Evolutionary conservation across 768 basidiomycete species (phyloP).

Genomic region (Ramaria sp.): DNA sequence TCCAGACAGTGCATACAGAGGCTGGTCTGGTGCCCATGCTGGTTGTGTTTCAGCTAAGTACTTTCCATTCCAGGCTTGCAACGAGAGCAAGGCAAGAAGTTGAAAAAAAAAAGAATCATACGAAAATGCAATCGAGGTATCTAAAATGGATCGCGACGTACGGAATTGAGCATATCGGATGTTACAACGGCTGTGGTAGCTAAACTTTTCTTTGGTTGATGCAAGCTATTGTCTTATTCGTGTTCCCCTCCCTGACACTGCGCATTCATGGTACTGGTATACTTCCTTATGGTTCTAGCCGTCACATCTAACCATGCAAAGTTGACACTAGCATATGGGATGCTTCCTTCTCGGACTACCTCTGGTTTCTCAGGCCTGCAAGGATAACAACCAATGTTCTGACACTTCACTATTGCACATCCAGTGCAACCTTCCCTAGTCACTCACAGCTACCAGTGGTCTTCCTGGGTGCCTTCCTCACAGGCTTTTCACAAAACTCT

Average conservation of each 20-base stretch:
- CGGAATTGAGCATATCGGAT: too few species aligned
- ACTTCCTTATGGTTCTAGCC: conserved; percentile 2
- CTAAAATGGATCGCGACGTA: too few species aligned
- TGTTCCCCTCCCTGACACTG: not conserved
- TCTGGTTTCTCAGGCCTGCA: conserved; percentile 5
- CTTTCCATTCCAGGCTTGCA: not conserved
- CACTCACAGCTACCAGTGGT: not conserved
- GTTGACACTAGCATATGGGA: conserved; percentile 2
- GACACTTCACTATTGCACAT: not conserved
- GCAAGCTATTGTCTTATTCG: conserved; percentile 9
- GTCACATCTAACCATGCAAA: conserved; percentile 1
- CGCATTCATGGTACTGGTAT: conserved; percentile 1
- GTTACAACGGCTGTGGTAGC: too few species aligned
- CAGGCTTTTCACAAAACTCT: not conserved
- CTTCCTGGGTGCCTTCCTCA: conserved; percentile 4
- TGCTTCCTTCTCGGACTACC: not conserved
- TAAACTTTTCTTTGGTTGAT: conserved; percentile 16
- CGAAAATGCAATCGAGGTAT: too few species aligned
- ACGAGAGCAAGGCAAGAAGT: too few species aligned
- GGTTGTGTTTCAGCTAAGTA: conserved; percentile 1
- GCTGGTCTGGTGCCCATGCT: not conserved
- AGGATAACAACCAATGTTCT: not conserved
- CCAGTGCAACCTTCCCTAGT: not conserved
- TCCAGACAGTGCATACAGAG: conserved; percentile 1
- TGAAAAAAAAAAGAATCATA: too few species aligned